phyloP scores from a whole-genome alignment of 1,284 basidiomycete genomes.

The Hortiboletus rubellus region DNA sequence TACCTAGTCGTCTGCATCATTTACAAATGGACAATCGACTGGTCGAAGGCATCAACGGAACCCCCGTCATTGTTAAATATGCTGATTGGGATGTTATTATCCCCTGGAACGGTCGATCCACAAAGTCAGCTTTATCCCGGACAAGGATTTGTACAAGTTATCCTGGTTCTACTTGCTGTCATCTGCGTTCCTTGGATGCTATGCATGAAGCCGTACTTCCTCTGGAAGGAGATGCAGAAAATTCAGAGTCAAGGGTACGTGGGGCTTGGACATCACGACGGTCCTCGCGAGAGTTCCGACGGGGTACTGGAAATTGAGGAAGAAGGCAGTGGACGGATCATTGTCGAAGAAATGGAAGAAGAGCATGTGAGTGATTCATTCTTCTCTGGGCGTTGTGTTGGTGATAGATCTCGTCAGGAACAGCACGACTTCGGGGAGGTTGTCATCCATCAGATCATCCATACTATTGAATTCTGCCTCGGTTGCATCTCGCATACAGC shows the following conservation, averaged over 20 bases:
- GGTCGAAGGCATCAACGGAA: constrained; percentile 68
- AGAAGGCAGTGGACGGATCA: constrained; percentile 77
- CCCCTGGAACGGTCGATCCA: constrained; percentile 77
- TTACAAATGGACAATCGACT: constrained; percentile 97
- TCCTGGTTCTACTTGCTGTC: constrained; percentile 78
- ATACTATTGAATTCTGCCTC: constrained; percentile 98
- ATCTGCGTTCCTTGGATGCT: constrained; percentile 97
- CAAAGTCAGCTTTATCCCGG: constrained; percentile 80
- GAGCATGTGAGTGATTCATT: constrained; percentile 55
- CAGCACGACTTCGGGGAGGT: constrained; percentile 92
- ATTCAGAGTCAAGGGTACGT: constrained; percentile 87
- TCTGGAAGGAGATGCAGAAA: constrained; percentile 89
- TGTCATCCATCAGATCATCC: constrained; percentile 95
- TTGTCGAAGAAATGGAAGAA: constrained; percentile 67
- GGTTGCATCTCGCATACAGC: constrained; percentile 99
- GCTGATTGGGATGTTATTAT: constrained; percentile 93
- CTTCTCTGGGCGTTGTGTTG: constrained; percentile 8
- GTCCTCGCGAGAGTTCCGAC: constrained; percentile 50
- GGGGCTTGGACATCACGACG: constrained; percentile 54
- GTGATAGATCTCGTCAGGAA: constrained; percentile 47
- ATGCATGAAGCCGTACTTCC: constrained; percentile 89
- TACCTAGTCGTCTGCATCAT: constrained; percentile 95
- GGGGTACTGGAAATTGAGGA: constrained; percentile 79
- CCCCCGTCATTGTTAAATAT: constrained; percentile 95
- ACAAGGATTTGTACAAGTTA: constrained; percentile 83